These are phyloP conservation scores for Pyronema domesticum DNA, from an alignment of 495 filamentous ascomycete species.

Conservation along the genomic window DNA sequence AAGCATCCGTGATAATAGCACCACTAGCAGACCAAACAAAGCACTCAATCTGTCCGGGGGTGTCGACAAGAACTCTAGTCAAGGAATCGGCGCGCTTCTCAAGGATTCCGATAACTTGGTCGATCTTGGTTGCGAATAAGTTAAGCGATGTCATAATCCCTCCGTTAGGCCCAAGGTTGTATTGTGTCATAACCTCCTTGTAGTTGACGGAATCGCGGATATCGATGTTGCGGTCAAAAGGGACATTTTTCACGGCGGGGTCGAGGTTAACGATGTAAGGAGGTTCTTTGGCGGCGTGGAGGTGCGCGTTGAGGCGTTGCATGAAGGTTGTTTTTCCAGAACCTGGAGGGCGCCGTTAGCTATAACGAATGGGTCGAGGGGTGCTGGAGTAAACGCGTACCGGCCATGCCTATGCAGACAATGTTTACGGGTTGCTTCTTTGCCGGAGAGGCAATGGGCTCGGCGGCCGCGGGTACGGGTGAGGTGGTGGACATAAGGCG, in stretches of 20 bases:
- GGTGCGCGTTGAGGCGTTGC: conserved; percentile 85
- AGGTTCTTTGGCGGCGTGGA: conserved; percentile 52
- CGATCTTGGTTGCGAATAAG: conserved; percentile 91
- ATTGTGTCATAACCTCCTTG: conserved; percentile 98
- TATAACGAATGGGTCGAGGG: conserved; percentile 2
- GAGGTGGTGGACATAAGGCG: not conserved
- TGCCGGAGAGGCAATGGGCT: not conserved
- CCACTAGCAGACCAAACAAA: conserved; percentile 95
- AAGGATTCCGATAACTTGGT: conserved; percentile 73
- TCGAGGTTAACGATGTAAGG: conserved; percentile 97
- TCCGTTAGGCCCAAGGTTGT: conserved; percentile 93
- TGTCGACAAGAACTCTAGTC: conserved; percentile 76
- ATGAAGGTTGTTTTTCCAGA: conserved; percentile 98
- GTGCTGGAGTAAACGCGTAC: conserved; percentile 23
- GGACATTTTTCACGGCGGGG: conserved; percentile 81
- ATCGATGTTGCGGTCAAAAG: conserved; percentile 97
- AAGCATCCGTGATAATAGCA: conserved; percentile 76
- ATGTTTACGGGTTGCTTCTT: conserved; percentile 44
- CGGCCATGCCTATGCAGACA: conserved; percentile 95
- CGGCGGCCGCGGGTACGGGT: not conserved
- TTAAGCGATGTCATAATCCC: conserved; percentile 95
- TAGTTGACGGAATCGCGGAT: conserved; percentile 98
- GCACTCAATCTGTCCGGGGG: conserved; percentile 93
- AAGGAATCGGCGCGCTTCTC: conserved; percentile 65
- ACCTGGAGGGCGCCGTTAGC: conserved; percentile 30